phyloP scores from a whole-genome alignment of 2,329 filamentous ascomycete species.

The Byssothecium circinans region DNA sequence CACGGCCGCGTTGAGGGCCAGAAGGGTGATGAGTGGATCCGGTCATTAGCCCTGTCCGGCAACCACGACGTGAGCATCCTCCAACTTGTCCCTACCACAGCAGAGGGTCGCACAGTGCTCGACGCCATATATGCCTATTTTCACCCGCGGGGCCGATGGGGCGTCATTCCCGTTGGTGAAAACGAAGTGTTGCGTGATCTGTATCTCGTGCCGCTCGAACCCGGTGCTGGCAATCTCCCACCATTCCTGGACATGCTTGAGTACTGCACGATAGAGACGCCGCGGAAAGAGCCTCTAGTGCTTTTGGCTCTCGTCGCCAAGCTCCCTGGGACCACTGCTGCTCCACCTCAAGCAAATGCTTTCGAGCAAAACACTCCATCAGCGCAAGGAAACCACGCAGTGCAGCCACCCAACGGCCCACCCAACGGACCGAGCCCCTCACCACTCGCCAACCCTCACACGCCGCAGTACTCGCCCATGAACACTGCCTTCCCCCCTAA shows the following conservation, averaged over 20 bases:
- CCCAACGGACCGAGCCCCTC: slow-evolving; percentile 25
- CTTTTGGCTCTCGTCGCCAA: slow-evolving; percentile 80
- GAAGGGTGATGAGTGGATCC: slow-evolving; percentile 88
- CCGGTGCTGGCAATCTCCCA: slow-evolving; percentile 68
- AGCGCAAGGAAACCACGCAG: slow-evolving; percentile 22
- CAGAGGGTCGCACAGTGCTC: slow-evolving; percentile 63
- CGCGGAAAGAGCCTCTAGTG: slow-evolving; percentile 73
- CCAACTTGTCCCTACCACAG: slow-evolving; percentile 65
- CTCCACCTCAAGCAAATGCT: slow-evolving; percentile 27
- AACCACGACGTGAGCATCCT: slow-evolving; percentile 84
- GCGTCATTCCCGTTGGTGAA: slow-evolving; percentile 66
- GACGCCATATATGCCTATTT: slow-evolving; percentile 87
- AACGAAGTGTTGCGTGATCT: slow-evolving; percentile 84
- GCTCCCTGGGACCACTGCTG: slow-evolving; percentile 38
- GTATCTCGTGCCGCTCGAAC: slow-evolving; percentile 83
- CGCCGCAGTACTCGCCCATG: slow-evolving; percentile 39
- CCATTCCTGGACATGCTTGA: slow-evolving; percentile 89
- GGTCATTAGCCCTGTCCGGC: slow-evolving; percentile 77
- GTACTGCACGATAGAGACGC: slow-evolving; percentile 75
- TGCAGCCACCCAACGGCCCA: slow-evolving; percentile 18
- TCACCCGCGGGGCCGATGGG: slow-evolving; percentile 76
- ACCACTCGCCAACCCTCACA: slow-evolving; percentile 35
- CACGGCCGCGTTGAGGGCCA: slow-evolving; percentile 79
- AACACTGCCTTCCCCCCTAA: slow-evolving; percentile 24
- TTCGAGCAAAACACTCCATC: slow-evolving; percentile 23